Evolutionary conservation across 495 filamentous ascomycete genomes (phyloP).

Genomic region (Penicillium parvum): DNA sequence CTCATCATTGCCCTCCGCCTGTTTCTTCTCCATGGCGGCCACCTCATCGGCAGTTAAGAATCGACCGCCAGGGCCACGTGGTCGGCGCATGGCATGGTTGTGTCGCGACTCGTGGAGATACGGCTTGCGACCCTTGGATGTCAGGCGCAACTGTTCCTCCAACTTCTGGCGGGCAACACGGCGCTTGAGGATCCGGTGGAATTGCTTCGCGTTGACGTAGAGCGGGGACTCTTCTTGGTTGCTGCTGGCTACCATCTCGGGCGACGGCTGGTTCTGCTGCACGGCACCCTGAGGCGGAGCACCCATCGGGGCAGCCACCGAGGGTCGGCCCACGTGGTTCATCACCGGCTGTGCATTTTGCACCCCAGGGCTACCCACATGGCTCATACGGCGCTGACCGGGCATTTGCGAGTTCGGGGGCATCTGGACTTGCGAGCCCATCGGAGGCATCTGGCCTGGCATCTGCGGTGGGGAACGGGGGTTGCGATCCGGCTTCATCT

Average conservation of each 20-base stretch:
- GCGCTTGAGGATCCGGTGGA: constrained; percentile 93
- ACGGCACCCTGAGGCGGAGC: constrained; percentile 47
- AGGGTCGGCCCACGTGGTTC: constrained; percentile 45
- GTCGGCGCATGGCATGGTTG: constrained; percentile 96
- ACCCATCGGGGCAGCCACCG: constrained; percentile 45
- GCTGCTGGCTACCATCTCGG: constrained; percentile 69
- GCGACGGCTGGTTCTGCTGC: constrained; percentile 71
- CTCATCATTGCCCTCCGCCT: constrained; percentile 25
- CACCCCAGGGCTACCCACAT: constrained; percentile 47
- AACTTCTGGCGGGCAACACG: constrained; percentile 88
- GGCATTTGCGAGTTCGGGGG: constrained; percentile 42
- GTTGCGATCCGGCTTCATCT: constrained; percentile 49
- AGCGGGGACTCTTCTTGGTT: constrained; percentile 85
- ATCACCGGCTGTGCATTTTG: constrained; percentile 45
- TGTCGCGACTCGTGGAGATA: constrained; percentile 99
- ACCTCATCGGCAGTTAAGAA: constrained; percentile 99
- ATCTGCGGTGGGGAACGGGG: constrained; percentile 50
- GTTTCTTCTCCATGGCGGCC: constrained; percentile 71
- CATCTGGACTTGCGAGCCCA: constrained; percentile 48
- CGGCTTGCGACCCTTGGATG: constrained; percentile 92
- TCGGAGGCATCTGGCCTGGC: constrained; percentile 46
- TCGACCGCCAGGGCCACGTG: constrained; percentile 89
- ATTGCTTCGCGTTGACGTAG: constrained; percentile 98
- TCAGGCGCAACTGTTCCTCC: constrained; percentile 85
- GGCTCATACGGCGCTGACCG: constrained; percentile 44